Evolutionary conservation across 2,329 filamentous ascomycete species (phyloP), one percentile per base, ranked within the genome.

Genomic region (Hymenoscyphus linearis): DNA sequence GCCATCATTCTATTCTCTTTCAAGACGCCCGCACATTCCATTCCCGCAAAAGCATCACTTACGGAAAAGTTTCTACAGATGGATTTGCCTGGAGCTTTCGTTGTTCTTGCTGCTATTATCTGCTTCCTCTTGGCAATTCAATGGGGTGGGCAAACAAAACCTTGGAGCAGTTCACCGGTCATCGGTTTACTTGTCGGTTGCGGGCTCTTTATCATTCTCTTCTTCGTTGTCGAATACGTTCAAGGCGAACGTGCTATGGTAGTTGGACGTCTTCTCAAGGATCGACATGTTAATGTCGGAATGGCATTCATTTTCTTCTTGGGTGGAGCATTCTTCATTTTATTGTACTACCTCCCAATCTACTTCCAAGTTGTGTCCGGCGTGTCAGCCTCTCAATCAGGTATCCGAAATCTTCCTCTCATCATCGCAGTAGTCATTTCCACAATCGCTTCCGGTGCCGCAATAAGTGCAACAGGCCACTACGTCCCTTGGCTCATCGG

Each of bases 171-270:
- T 0, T 72, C 74, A 27, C 60, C 68, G 14, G 75, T 80, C 44
- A 74, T 81, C 54, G 78, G 77, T 3, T 74, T 77, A 3, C 70
- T 80, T 18, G 74, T 80, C 54, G 76, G 76, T 7, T 74, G 72
- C 63, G 67, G 63, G 1, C 35, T 72, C 16, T 61, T 76, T 25
- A 40, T 75, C 3, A 60, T 70, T 10, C 65, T 68, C 22, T 80
- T 79, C 69, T 64, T 64, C 7, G 61, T 71, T 16, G 68, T 74
- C 10, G 75, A 80, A 64, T 77, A 69, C 59, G 77, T 67, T 37
- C 75, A 77, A 61, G 80, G 79, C 4, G 78, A 80, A 25, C 71
- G 75, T 1, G 80, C 81, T 36, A 82, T 84, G 76, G 73, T 85
- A 2, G 76, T 79, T 0, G 72, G 76, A 1, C 76, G 76, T 0